Evolutionary conservation across 805 yeast genomes (phyloP).

Genomic region (Metschnikowia bowlesiae): DNA sequence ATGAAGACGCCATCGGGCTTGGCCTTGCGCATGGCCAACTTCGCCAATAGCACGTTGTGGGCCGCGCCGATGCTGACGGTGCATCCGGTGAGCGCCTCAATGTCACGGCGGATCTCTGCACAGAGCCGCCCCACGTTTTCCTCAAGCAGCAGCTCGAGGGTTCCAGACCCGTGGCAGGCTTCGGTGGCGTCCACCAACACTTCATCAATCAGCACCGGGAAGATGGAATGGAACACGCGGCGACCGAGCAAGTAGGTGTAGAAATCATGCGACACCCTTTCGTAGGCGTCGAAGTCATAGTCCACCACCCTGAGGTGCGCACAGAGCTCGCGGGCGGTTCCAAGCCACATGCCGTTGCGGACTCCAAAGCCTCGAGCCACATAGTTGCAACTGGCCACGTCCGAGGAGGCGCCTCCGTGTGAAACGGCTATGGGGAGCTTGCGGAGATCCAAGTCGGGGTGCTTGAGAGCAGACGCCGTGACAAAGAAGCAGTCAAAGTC

Average conservation of each 20-base stretch:
- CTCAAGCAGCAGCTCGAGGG: neutral
- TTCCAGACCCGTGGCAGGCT: conserved; percentile 12
- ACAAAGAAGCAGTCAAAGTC: conserved; percentile 96
- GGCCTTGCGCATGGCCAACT: conserved; percentile 64
- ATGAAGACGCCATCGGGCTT: conserved; percentile 70
- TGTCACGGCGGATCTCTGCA: conserved; percentile 33
- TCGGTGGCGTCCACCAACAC: conserved; percentile 67
- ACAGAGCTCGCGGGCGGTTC: conserved; percentile 58
- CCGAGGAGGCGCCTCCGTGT: conserved; percentile 60
- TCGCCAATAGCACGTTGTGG: conserved; percentile 68
- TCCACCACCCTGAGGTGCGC: conserved; percentile 61
- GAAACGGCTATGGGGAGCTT: conserved; percentile 58
- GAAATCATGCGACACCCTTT: conserved; percentile 55
- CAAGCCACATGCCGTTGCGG: conserved; percentile 86
- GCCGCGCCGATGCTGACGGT: conserved; percentile 80
- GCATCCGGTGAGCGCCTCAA: conserved; percentile 50
- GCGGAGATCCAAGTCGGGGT: conserved; percentile 49
- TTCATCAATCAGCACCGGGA: conserved; percentile 91
- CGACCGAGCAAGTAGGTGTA: conserved; percentile 53
- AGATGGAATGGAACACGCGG: conserved; percentile 44
- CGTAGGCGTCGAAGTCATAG: conserved; percentile 74
- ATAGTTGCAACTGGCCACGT: conserved; percentile 90
- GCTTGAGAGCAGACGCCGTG: conserved; percentile 64
- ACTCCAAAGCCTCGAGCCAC: conserved; percentile 77
- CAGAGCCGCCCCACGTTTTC: conserved; percentile 19